phyloP scores from a whole-genome alignment of 768 basidiomycete species.

The Amanita brunnescens region DNA sequence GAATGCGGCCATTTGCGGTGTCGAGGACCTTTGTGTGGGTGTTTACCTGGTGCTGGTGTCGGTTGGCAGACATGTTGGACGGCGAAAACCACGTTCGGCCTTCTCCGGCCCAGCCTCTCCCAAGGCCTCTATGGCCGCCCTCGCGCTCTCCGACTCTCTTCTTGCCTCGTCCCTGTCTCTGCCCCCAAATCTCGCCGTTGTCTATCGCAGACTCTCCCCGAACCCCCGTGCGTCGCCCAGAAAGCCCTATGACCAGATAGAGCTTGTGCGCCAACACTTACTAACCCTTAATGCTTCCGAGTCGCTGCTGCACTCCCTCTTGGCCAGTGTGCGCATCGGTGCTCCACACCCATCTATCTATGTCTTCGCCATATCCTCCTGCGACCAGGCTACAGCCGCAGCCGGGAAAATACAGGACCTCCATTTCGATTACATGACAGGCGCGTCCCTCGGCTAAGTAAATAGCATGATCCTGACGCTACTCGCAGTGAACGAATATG shows the following conservation, averaged over 20 bases:
- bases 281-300: slow-evolving; percentile 28
- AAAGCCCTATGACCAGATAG: slow-evolving; percentile 34
- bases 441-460: slow-evolving; percentile 32
- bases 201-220: slow-evolving; percentile 36
- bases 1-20: slow-evolving; percentile 73
- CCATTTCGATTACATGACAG: slow-evolving; percentile 38
- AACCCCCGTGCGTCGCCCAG: slow-evolving; percentile 13
- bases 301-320: slow-evolving; percentile 38
- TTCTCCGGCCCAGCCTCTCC: slow-evolving; percentile 10
- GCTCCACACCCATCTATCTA: slow-evolving; percentile 36
- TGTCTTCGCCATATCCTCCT: slow-evolving; percentile 44
- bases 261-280: slow-evolving; percentile 45
- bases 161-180: slow-evolving; percentile 30
- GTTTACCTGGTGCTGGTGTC: slow-evolving; percentile 42
- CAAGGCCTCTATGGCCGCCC: slow-evolving; percentile 11
- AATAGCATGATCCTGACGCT: not conserved
- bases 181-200: slow-evolving; percentile 40
- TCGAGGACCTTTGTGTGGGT: slow-evolving; percentile 77
- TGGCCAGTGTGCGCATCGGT: slow-evolving; percentile 42
- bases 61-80: slow-evolving; percentile 38
- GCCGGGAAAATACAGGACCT: slow-evolving; percentile 27
- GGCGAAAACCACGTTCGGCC: slow-evolving; percentile 12
- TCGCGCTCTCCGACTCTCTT: slow-evolving; percentile 14
- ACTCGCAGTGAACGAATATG: slow-evolving; percentile 30
- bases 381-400: slow-evolving; percentile 21